These are phyloP conservation scores for Populus pruinosa DNA, from an alignment of 345 rosid genomes.

Conservation along the genomic window DNA sequence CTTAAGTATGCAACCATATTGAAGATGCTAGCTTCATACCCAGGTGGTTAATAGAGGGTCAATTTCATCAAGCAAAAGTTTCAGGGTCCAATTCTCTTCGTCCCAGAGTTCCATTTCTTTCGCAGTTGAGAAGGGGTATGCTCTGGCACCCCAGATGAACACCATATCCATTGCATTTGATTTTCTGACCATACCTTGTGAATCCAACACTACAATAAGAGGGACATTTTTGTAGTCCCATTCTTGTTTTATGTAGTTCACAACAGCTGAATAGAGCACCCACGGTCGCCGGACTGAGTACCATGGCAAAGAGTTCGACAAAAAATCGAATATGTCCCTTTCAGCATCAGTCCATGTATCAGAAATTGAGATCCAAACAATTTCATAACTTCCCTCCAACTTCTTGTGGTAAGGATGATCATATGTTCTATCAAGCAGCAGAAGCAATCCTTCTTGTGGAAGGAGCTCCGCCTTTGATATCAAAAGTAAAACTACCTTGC, in stretches of 20 bases:
- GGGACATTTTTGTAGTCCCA: constrained; percentile 53
- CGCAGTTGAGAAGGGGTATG: constrained; percentile 65
- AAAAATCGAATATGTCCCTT: constrained; percentile 30
- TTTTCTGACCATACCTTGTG: constrained; percentile 49
- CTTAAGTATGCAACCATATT: background rate
- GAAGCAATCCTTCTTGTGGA: constrained; percentile 48
- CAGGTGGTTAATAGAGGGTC: constrained; percentile 43
- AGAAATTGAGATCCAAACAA: constrained; percentile 56
- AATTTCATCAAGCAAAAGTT: constrained; percentile 47
- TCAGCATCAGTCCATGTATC: constrained; percentile 54
- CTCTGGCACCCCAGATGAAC: constrained; percentile 65
- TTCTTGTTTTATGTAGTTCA: constrained; percentile 45
- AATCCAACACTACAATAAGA: constrained; percentile 54
- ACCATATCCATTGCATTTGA: constrained; percentile 68
- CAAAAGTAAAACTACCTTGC: constrained; percentile 54
- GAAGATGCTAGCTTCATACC: constrained; percentile 37
- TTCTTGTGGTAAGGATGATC: constrained; percentile 38
- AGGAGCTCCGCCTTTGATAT: constrained; percentile 57
- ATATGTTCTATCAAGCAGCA: constrained; percentile 58
- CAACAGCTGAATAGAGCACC: constrained; percentile 42
- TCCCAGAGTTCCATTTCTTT: constrained; percentile 71
- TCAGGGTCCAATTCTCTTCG: constrained; percentile 49
- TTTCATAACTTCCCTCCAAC: constrained; percentile 39
- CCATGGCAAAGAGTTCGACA: constrained; percentile 59
- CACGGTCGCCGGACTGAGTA: constrained; percentile 56